Evolutionary conservation across 2,329 filamentous ascomycete species (phyloP).

Genomic region (Colletotrichum tofieldiae): DNA sequence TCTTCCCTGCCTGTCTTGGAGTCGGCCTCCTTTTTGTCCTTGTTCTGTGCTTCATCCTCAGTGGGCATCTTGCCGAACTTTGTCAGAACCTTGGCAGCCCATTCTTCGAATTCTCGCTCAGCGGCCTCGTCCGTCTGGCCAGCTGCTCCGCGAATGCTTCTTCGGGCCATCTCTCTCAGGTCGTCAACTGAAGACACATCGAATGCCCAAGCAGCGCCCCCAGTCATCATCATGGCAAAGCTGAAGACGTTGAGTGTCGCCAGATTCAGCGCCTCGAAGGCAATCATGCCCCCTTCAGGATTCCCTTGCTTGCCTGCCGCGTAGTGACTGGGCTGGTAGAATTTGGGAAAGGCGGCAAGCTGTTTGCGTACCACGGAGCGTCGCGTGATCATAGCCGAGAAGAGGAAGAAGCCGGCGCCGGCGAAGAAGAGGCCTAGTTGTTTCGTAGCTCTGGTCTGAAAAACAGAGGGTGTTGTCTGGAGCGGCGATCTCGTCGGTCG

Average conservation of each 20-base stretch:
- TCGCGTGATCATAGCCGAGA: conserved; percentile 80
- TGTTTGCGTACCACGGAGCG: conserved; percentile 78
- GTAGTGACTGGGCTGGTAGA: conserved; percentile 77
- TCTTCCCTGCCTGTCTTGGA: conserved; percentile 38
- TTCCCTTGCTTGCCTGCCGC: conserved; percentile 56
- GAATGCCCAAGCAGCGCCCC: conserved; percentile 82
- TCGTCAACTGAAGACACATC: conserved; percentile 82
- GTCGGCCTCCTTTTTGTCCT: conserved; percentile 22
- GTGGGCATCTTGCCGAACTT: conserved; percentile 57
- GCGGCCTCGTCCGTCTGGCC: conserved; percentile 63
- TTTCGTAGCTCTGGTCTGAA: conserved; percentile 46
- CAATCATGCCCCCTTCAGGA: conserved; percentile 79
- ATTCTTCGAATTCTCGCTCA: conserved; percentile 74
- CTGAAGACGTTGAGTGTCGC: conserved; percentile 89
- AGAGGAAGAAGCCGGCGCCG: conserved; percentile 81
- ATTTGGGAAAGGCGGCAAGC: conserved; percentile 75
- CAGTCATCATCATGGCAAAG: conserved; percentile 81
- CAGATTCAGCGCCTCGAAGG: conserved; percentile 85
- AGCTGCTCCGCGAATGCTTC: conserved; percentile 53
- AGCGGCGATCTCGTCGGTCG: conserved; percentile 41
- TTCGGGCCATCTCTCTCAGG: conserved; percentile 68
- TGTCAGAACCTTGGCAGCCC: conserved; percentile 73
- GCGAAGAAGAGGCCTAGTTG: conserved; percentile 81
- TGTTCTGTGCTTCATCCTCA: neutral
- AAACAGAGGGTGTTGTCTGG: conserved; percentile 39